Percentiles rank a stretch among this genome's conserved stretches.
Evolutionary conservation across 169 alveolate genomes (phyloP).

Genomic region (Eimeria brunetti): DNA sequence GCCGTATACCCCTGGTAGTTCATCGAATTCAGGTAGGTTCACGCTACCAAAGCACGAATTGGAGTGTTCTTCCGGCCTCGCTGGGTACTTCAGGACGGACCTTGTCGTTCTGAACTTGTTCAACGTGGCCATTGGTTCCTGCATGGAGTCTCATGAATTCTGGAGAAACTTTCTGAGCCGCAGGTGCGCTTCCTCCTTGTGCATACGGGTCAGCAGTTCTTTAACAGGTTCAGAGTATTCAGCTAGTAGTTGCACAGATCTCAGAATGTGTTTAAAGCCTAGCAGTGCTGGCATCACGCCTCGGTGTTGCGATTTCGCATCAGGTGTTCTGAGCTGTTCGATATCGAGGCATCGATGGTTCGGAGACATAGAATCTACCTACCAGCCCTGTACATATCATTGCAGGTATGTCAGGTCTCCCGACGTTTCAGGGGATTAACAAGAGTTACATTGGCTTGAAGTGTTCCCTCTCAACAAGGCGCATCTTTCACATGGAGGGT

Average conservation of each 20-base stretch:
- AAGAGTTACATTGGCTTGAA: neutral
- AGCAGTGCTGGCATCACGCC: neutral
- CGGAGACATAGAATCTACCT: constrained; percentile 34
- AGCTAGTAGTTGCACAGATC: neutral
- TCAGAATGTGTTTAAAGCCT: neutral
- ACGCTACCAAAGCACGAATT: neutral
- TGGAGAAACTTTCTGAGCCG: constrained; percentile 55
- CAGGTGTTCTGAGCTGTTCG: constrained; percentile 61
- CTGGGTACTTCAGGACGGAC: constrained; percentile 50
- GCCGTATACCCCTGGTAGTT: neutral
- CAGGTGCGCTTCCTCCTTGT: constrained; percentile 9
- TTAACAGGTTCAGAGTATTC: neutral
- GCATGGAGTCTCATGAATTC: constrained; percentile 69
- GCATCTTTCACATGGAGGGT: neutral
- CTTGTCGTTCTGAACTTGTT: constrained; percentile 53
- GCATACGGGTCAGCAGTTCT: neutral
- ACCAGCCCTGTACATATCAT: constrained; percentile 61
- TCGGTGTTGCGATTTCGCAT: neutral
- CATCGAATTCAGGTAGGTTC: neutral
- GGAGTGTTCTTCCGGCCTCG: neutral
- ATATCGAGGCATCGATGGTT: constrained; percentile 68
- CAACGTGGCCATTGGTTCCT: constrained; percentile 64
- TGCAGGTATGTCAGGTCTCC: constrained; percentile 40
- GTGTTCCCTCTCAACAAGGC: neutral
- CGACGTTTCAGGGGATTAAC: neutral